Evolutionary conservation across 345 rosid genomes (phyloP).

Genomic region (Eucalyptus pauciflora): DNA sequence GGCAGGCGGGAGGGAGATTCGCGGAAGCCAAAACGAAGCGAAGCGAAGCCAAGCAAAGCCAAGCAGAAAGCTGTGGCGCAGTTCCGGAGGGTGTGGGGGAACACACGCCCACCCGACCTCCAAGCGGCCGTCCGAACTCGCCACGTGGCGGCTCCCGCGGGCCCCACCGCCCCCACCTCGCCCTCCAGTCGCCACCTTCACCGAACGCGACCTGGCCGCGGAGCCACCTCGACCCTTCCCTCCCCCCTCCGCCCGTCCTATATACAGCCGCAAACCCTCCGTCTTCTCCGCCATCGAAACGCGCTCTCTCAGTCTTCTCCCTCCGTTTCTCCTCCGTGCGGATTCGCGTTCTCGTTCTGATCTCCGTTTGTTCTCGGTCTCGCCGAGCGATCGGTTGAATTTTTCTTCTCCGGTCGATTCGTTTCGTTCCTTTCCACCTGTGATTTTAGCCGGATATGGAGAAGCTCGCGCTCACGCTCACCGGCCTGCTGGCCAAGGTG

Average conservation of each 20-base stretch:
- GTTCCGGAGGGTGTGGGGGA: background rate
- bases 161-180: background rate
- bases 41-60: too few species aligned
- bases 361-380: background rate
- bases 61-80: background rate
- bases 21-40: background rate
- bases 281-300: background rate
- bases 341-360: background rate
- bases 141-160: background rate
- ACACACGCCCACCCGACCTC: background rate
- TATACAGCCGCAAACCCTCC: background rate
- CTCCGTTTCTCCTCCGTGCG: background rate
- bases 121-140: background rate
- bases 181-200: background rate
- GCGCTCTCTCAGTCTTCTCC: background rate
- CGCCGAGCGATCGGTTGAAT: background rate
- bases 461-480: constrained; percentile 18
- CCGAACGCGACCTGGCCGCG: background rate
- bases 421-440: background rate
- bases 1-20: background rate
- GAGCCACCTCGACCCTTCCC: background rate
- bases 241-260: background rate
- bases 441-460: constrained; percentile 9
- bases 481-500: constrained; percentile 29
- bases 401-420: background rate